phyloP scores from a whole-genome alignment of 75 land plant genomes.

The Pinus taeda region DNA sequence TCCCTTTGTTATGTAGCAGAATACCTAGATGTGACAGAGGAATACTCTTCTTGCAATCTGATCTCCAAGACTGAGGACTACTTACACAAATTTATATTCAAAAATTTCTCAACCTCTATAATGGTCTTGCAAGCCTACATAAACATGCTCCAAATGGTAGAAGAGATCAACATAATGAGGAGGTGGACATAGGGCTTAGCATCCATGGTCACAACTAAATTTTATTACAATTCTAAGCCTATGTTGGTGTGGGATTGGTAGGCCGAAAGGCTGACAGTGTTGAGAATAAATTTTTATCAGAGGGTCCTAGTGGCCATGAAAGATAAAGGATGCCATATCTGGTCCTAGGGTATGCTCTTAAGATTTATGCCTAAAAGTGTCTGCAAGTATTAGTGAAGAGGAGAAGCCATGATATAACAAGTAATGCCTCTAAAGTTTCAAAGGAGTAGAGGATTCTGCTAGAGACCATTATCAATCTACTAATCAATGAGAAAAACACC shows the following conservation, averaged over 20 bases:
- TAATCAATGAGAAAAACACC: slow-evolving; percentile 42
- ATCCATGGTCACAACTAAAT: slow-evolving; percentile 38
- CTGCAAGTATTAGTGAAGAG: slow-evolving; percentile 47
- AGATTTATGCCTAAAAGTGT: slow-evolving; percentile 60
- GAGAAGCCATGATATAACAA: not conserved
- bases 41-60: slow-evolving; percentile 47
- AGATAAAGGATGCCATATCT: slow-evolving; percentile 45
- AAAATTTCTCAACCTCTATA: slow-evolving; percentile 51
- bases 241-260: slow-evolving; percentile 66
- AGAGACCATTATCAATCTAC: slow-evolving; percentile 60
- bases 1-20: slow-evolving; percentile 72
- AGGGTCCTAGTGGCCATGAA: slow-evolving; percentile 63
- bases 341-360: slow-evolving; percentile 53
- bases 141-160: slow-evolving; percentile 64
- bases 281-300: slow-evolving; percentile 51
- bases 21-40: slow-evolving; percentile 67
- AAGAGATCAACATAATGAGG: slow-evolving; percentile 60
- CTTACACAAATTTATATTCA: slow-evolving; percentile 53
- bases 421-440: slow-evolving; percentile 12
- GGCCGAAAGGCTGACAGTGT: slow-evolving; percentile 67
- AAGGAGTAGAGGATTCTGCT: slow-evolving; percentile 54
- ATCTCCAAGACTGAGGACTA: slow-evolving; percentile 63
- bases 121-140: slow-evolving; percentile 64
- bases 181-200: slow-evolving; percentile 59
- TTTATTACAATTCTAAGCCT: slow-evolving; percentile 12